phyloP scores from a whole-genome alignment of 257 asterid species.

The Euphrasia confusa region DNA sequence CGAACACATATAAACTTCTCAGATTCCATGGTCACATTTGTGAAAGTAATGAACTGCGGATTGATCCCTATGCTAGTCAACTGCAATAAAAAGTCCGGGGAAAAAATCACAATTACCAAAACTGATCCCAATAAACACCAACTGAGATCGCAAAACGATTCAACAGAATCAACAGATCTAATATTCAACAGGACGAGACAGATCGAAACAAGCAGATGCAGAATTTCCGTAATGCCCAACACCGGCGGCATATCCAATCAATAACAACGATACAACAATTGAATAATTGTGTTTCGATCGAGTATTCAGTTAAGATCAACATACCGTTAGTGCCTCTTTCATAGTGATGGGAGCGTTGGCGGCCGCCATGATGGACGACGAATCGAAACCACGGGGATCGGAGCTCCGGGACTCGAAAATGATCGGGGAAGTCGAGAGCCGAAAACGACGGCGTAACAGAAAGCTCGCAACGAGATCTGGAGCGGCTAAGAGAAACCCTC shows the following conservation, averaged over 20 bases:
- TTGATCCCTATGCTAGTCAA: constrained; percentile 93
- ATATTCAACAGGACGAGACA: constrained; percentile 5
- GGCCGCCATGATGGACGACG: constrained; percentile 86
- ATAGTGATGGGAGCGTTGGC: constrained; percentile 99
- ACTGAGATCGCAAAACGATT: constrained; percentile 23
- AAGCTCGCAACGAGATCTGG: constrained; percentile 44
- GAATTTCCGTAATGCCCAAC: constrained; percentile 15
- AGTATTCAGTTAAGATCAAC: constrained; percentile 20
- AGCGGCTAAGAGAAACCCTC: constrained; percentile 44
- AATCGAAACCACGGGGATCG: constrained; percentile 38
- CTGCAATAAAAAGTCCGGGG: constrained; percentile 40
- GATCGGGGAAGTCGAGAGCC: constrained; percentile 30
- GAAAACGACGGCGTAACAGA: constrained; percentile 25
- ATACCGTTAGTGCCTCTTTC: constrained; percentile 94
- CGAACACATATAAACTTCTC: constrained; percentile 92
- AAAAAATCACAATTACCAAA: constrained; percentile 32
- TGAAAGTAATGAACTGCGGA: constrained; percentile 89
- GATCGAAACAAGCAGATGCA: constrained; percentile 7
- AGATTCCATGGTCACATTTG: constrained; percentile 98
- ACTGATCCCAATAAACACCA: constrained; percentile 27
- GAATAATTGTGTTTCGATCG: constrained; percentile 16
- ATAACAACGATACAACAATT: constrained; percentile 18
- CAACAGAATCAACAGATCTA: constrained; percentile 30
- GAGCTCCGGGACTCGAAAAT: constrained; percentile 38
- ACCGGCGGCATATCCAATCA: constrained; percentile 21